Percentiles rank a stretch among this genome's conserved stretches.
Evolutionary conservation across 2,329 filamentous ascomycete genomes (phyloP).

Genomic region (Colletotrichum lindemuthianum): DNA sequence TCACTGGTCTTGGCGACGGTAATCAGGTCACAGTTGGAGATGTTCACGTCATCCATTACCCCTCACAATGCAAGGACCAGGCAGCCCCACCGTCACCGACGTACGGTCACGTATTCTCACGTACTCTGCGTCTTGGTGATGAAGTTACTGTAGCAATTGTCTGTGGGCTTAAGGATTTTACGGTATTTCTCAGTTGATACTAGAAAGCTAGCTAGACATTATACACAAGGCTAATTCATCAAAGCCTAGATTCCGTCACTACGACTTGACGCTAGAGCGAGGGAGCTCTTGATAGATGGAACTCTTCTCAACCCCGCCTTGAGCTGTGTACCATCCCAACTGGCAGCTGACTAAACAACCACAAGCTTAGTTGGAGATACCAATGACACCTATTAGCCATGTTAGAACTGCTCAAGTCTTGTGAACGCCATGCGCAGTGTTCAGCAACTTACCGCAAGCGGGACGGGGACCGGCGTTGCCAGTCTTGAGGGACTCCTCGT

Average conservation of each 20-base stretch:
- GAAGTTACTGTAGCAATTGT: too few species aligned
- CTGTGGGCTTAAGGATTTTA: background rate
- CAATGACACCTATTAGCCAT: constrained; percentile 77
- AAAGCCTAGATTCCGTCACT: constrained; percentile 16
- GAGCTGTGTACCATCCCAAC: background rate
- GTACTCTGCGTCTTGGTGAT: background rate
- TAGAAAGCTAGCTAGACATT: background rate
- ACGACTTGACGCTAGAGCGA: background rate
- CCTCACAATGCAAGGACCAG: constrained; percentile 33
- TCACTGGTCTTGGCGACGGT: background rate
- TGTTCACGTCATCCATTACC: constrained; percentile 37
- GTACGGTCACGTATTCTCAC: background rate
- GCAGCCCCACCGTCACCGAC: constrained; percentile 4
- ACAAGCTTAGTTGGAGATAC: constrained; percentile 75
- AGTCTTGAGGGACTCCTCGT: constrained; percentile 97
- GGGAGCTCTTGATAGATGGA: background rate
- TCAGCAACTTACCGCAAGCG: constrained; percentile 80
- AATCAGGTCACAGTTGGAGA: background rate
- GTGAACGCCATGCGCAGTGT: background rate
- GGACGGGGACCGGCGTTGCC: constrained; percentile 94
- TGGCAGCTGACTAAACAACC: constrained; percentile 5
- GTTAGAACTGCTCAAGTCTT: background rate
- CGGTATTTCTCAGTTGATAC: background rate
- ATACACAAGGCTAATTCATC: background rate
- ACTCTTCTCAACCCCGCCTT: constrained; percentile 14